Percentiles rank a stretch among this genome's conserved stretches.
These are phyloP conservation scores for Komagataea norvegica DNA, from an alignment of 1,139 yeast genomes.

Conservation along the genomic window DNA sequence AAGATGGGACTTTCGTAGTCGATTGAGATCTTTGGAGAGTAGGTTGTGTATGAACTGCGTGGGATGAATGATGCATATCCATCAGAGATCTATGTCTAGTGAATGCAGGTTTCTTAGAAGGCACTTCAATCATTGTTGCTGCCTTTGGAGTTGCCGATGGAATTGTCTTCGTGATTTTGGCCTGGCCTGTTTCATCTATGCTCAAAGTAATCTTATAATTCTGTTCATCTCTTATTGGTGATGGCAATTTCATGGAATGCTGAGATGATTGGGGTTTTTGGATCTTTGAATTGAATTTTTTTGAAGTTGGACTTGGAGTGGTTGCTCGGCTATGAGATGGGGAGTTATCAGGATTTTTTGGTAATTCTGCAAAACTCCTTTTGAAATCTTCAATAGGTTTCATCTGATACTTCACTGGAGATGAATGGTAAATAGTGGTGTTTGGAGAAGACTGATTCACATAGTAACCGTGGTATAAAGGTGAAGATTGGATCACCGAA, in stretches of 20 bases:
- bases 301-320: slow-evolving; percentile 7
- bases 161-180: slow-evolving; percentile 18
- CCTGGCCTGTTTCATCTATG: slow-evolving; percentile 26
- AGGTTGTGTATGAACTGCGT: slow-evolving; percentile 1
- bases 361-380: slow-evolving; percentile 10
- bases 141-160: neutral
- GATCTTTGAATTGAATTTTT: neutral
- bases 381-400: slow-evolving; percentile 22
- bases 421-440: slow-evolving; percentile 17
- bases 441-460: slow-evolving; percentile 23
- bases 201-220: slow-evolving; percentile 16
- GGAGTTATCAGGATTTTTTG: slow-evolving; percentile 22
- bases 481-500: slow-evolving; percentile 27
- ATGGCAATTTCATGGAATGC: too few species aligned
- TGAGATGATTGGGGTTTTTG: neutral
- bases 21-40: slow-evolving; percentile 10
- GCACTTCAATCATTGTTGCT: neutral
- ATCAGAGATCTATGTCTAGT: slow-evolving; percentile 23
- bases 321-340: slow-evolving; percentile 14
- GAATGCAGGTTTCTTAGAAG: slow-evolving; percentile 8
- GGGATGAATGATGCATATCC: slow-evolving; percentile 9
- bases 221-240: neutral
- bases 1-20: slow-evolving; percentile 2
- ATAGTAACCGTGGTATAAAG: slow-evolving; percentile 26
- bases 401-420: slow-evolving; percentile 24